A percentile compares a stretch with the other conserved stretches of the same genome.
phyloP scores from a whole-genome alignment of 2,329 filamentous ascomycete genomes.

The Penicillium frequentans region DNA sequence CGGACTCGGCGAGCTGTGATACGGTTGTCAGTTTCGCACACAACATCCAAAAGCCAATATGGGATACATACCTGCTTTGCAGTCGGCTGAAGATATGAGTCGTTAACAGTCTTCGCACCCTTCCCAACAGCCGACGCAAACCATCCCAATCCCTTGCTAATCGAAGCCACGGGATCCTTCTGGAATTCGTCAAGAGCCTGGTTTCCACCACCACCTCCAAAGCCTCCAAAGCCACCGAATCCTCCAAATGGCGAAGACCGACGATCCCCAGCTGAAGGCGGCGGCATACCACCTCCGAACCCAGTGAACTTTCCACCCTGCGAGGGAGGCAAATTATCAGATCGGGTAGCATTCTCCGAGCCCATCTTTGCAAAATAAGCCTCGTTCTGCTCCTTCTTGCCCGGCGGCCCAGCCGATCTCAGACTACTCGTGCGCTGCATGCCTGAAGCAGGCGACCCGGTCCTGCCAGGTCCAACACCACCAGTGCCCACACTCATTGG shows the following conservation, averaged over 20 bases:
- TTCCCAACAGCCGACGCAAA: constrained; percentile 84
- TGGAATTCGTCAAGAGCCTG: constrained; percentile 85
- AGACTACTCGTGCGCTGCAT: constrained; percentile 1
- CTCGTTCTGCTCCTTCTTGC: constrained; percentile 70
- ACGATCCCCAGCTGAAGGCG: constrained; percentile 41
- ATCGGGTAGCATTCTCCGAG: constrained; percentile 73
- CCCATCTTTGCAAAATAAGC: constrained; percentile 87
- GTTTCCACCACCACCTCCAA: constrained; percentile 45
- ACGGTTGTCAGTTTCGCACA: neutral
- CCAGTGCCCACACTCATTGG: constrained; percentile 18
- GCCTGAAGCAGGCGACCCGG: constrained; percentile 24
- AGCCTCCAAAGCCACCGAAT: constrained; percentile 17
- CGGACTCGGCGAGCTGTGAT: constrained; percentile 71
- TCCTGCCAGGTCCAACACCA: constrained; percentile 5
- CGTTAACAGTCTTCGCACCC: constrained; percentile 87
- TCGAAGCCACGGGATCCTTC: constrained; percentile 81
- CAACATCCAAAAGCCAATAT: neutral
- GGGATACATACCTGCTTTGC: constrained; percentile 70
- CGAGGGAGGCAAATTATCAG: constrained; percentile 74
- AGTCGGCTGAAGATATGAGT: constrained; percentile 88
- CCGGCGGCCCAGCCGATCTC: constrained; percentile 35
- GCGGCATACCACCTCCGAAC: constrained; percentile 76
- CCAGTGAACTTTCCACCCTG: constrained; percentile 92
- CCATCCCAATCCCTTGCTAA: constrained; percentile 94
- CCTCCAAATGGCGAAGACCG: constrained; percentile 24